These are phyloP conservation scores for Pythium coloratum DNA, from an alignment of 352 stramenopile genomes.

Conservation along the genomic window DNA sequence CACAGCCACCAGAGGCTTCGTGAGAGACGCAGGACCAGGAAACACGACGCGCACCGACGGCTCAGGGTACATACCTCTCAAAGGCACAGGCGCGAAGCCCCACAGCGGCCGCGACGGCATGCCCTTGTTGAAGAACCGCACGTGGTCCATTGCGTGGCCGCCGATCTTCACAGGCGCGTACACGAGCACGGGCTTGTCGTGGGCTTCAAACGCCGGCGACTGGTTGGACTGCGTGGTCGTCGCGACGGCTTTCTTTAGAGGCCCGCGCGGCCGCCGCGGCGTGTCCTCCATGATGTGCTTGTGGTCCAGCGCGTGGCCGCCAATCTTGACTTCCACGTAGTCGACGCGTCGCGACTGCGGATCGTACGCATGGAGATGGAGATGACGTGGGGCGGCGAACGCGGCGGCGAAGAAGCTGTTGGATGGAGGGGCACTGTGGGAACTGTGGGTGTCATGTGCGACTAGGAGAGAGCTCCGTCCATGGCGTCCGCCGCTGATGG, in stretches of 20 bases:
- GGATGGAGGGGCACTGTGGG: not conserved
- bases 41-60: not conserved
- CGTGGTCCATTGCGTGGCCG: slow-evolving; percentile 74
- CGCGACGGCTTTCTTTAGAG: slow-evolving; percentile 15
- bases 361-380: slow-evolving; percentile 67
- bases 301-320: slow-evolving; percentile 64
- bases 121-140: slow-evolving; percentile 63
- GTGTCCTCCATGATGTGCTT: slow-evolving; percentile 38
- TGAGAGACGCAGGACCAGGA: not conserved
- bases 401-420: not conserved
- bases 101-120: slow-evolving; percentile 60
- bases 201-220: slow-evolving; percentile 41
- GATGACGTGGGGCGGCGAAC: slow-evolving; percentile 31
- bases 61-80: not conserved
- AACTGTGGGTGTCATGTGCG: not conserved
- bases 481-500: not conserved
- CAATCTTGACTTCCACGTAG: slow-evolving; percentile 79
- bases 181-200: slow-evolving; percentile 41
- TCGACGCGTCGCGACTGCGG: slow-evolving; percentile 10
- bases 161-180: slow-evolving; percentile 77
- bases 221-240: slow-evolving; percentile 17
- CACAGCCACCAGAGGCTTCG: not conserved
- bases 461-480: not conserved
- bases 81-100: slow-evolving; percentile 25
- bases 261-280: slow-evolving; percentile 10